These are phyloP conservation scores for Furcasterigmium sp. DNA, from an alignment of 2,329 filamentous ascomycete species.

Conservation along the genomic window DNA sequence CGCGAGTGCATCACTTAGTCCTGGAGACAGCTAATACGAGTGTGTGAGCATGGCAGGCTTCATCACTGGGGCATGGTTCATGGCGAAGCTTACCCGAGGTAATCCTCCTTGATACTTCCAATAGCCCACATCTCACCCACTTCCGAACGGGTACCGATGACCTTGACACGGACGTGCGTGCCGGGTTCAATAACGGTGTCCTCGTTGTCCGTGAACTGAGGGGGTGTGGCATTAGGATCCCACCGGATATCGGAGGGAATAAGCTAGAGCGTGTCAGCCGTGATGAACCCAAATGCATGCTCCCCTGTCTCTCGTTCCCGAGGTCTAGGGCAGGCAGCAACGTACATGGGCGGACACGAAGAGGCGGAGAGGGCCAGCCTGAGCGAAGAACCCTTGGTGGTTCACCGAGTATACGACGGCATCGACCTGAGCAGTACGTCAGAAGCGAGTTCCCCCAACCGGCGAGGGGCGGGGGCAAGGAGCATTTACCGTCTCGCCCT, in stretches of 20 bases:
- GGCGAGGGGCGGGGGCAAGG: constrained; percentile 8
- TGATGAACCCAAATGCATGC: no score
- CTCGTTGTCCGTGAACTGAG: constrained; percentile 91
- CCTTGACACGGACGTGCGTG: constrained; percentile 88
- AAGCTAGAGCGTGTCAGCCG: constrained; percentile 49
- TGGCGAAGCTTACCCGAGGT: constrained; percentile 49
- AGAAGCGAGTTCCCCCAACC: constrained; percentile 10
- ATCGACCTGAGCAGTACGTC: constrained; percentile 63
- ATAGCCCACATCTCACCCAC: constrained; percentile 96
- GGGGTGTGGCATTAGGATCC: constrained; percentile 93
- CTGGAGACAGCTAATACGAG: constrained; percentile 10
- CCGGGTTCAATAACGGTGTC: constrained; percentile 92
- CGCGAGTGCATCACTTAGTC: constrained; percentile 6
- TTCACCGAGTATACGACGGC: constrained; percentile 90
- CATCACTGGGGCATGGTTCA: constrained; percentile 7
- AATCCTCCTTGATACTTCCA: constrained; percentile 89
- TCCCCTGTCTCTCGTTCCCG: not conserved
- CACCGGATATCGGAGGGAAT: constrained; percentile 91
- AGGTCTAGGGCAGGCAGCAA: constrained; percentile 12
- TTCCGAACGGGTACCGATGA: constrained; percentile 89
- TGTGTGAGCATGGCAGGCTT: constrained; percentile 1
- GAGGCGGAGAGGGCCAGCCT: constrained; percentile 70
- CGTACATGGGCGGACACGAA: constrained; percentile 81
- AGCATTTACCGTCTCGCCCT: constrained; percentile 83
- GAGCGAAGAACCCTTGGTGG: constrained; percentile 83